phyloP scores from a whole-genome alignment of 441 rosid genomes.

The Populus hybrid region DNA sequence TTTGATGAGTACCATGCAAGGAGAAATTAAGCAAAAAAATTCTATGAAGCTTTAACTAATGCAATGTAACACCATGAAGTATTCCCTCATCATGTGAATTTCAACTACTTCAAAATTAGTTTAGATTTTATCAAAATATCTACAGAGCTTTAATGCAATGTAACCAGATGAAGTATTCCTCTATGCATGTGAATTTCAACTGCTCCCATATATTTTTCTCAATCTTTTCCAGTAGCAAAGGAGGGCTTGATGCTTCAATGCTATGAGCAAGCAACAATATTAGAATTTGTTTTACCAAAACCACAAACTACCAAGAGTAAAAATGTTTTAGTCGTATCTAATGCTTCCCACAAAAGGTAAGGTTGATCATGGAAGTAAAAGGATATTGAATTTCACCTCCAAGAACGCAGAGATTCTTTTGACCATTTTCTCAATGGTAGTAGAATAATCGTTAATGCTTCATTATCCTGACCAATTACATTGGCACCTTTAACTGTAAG shows the following conservation, averaged over 20 bases:
- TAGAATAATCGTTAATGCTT: slow-evolving; percentile 57
- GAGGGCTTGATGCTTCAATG: background rate
- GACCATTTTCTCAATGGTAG: slow-evolving; percentile 75
- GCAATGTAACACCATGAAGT: background rate
- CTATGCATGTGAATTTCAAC: background rate
- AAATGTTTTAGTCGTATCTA: background rate
- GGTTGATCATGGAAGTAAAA: slow-evolving; percentile 8
- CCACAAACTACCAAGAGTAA: background rate
- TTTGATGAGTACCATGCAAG: background rate
- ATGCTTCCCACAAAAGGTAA: background rate
- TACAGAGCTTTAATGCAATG: background rate
- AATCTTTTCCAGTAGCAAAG: background rate
- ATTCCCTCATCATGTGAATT: background rate
- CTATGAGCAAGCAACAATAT: background rate
- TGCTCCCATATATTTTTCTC: background rate
- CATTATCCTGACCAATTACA: slow-evolving; percentile 68
- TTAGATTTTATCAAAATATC: background rate
- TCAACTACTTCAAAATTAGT: background rate
- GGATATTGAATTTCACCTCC: slow-evolving; percentile 46
- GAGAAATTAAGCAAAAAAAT: background rate
- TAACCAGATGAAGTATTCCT: background rate
- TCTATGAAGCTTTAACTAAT: background rate
- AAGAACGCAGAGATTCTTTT: slow-evolving; percentile 49
- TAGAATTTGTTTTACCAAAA: background rate
- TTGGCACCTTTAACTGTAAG: slow-evolving; percentile 92